A percentile compares a stretch with the other conserved stretches of the same genome.
Conservation (phyloP, 352 stramenopile genomes). For the Pythium dissimile region DNA sequence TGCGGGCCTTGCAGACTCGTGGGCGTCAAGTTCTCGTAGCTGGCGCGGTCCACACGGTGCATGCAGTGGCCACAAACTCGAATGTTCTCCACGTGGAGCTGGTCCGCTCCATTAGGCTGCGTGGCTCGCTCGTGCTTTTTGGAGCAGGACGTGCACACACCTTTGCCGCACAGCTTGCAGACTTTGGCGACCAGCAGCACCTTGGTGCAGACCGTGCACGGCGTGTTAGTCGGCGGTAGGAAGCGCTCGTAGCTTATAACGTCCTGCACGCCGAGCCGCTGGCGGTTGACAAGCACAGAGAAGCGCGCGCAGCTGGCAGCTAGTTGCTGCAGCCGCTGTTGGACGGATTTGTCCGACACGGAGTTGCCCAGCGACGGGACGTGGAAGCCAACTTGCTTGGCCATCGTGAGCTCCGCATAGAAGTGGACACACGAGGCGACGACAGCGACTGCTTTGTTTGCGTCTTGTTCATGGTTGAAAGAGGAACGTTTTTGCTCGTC, state of each 20-base stretch:
- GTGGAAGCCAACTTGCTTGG: background rate
- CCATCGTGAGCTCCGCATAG: constrained; percentile 2
- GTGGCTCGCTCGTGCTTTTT: constrained; percentile 21
- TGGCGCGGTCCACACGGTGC: constrained; percentile 44
- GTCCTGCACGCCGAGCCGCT: constrained; percentile 51
- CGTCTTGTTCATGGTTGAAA: background rate
- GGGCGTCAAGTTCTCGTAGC: constrained; percentile 29
- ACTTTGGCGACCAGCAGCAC: constrained; percentile 31
- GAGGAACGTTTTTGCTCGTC: background rate
- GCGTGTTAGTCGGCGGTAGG: constrained; percentile 36
- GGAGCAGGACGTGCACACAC: constrained; percentile 50
- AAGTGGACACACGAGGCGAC: constrained; percentile 9
- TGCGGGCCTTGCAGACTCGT: constrained; percentile 27
- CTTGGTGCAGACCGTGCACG: constrained; percentile 58
- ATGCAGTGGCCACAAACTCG: constrained; percentile 53
- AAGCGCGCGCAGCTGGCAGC: constrained; percentile 22
- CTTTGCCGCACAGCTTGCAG: constrained; percentile 59
- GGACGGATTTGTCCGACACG: constrained; percentile 5
- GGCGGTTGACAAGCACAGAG: constrained; percentile 40
- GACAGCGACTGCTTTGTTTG: background rate
- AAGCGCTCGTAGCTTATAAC: constrained; percentile 37
- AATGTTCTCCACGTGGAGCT: constrained; percentile 17
- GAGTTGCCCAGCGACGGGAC: background rate
- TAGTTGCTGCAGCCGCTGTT: constrained; percentile 14
- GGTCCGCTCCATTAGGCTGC: background rate